Evolutionary conservation across 768 basidiomycete species (phyloP).

Genomic region (Daedaleopsis sinensis): DNA sequence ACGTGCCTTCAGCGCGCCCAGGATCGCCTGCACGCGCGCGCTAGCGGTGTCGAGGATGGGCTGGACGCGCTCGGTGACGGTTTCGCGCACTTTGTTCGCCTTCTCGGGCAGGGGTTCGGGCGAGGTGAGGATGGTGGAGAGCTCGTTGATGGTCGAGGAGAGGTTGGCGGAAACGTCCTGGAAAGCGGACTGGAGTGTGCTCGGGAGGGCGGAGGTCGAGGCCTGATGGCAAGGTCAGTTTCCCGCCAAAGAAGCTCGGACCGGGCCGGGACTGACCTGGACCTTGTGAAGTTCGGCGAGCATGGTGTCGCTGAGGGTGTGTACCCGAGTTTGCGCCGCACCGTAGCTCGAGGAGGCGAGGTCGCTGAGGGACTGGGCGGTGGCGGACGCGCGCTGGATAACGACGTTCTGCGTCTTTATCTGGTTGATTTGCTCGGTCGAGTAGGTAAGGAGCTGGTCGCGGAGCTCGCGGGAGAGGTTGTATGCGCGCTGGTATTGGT

Average conservation of each 20-base stretch:
- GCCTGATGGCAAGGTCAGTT: constrained; percentile 36
- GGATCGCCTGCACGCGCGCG: constrained; percentile 34
- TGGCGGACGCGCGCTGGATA: constrained; percentile 73
- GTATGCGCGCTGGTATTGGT: constrained; percentile 78
- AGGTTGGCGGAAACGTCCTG: constrained; percentile 62
- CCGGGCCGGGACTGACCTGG: constrained; percentile 31
- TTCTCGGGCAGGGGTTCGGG: constrained; percentile 67
- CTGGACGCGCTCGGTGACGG: constrained; percentile 61
- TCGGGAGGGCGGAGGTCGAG: constrained; percentile 53
- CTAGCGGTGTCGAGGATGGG: constrained; percentile 57
- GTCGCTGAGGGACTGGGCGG: constrained; percentile 62
- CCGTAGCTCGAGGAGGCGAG: constrained; percentile 60
- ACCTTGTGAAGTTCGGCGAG: constrained; percentile 67
- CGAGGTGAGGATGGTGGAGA: constrained; percentile 55
- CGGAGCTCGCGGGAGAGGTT: constrained; percentile 65
- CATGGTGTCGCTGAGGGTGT: constrained; percentile 67
- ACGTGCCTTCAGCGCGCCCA: constrained; percentile 22
- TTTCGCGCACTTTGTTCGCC: constrained; percentile 53
- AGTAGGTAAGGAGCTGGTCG: constrained; percentile 65
- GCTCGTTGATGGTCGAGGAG: constrained; percentile 52
- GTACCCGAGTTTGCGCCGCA: constrained; percentile 58
- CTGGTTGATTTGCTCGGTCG: constrained; percentile 72
- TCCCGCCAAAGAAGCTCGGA: not conserved
- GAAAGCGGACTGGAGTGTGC: constrained; percentile 59
- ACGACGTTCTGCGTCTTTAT: constrained; percentile 66